Evolutionary conservation across 202 grass and related monocot genomes (phyloP).

Genomic region (Eragrostis tef): DNA sequence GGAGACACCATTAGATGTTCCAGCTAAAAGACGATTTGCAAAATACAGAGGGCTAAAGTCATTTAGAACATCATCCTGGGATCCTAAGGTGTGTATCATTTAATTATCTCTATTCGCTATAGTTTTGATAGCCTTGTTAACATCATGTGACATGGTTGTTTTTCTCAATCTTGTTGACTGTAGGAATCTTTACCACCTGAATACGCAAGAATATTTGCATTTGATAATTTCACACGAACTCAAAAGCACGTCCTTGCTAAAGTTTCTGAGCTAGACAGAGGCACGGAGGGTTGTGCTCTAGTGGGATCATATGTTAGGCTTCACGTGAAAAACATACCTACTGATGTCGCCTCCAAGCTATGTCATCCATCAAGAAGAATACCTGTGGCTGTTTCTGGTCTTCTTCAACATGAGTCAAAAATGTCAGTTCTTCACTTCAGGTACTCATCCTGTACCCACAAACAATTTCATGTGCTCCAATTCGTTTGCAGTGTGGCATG

Average conservation of each 20-base stretch:
- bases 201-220: slow-evolving; percentile 93
- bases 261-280: slow-evolving; percentile 57
- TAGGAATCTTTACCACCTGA: slow-evolving; percentile 90
- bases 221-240: slow-evolving; percentile 84
- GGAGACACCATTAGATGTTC: slow-evolving; percentile 90
- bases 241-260: slow-evolving; percentile 81
- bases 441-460: slow-evolving; percentile 47
- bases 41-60: slow-evolving; percentile 93
- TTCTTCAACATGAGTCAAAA: slow-evolving; percentile 86
- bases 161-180: slow-evolving; percentile 37
- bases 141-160: slow-evolving; percentile 34
- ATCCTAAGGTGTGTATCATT: slow-evolving; percentile 70
- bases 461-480: not conserved
- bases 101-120: slow-evolving; percentile 23
- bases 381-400: slow-evolving; percentile 66
- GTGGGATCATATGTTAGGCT: slow-evolving; percentile 80
- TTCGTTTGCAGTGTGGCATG: not conserved
- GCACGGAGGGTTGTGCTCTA: slow-evolving; percentile 58
- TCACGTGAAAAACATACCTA: slow-evolving; percentile 72
- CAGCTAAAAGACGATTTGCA: slow-evolving; percentile 89
- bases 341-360: slow-evolving; percentile 66
- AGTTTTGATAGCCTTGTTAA: slow-evolving; percentile 7
- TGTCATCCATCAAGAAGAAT: slow-evolving; percentile 66
- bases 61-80: slow-evolving; percentile 91
- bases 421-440: slow-evolving; percentile 95